These are phyloP conservation scores for Haematococcus sp. DNA, from an alignment of 139 green algal genomes.

Conservation along the genomic window DNA sequence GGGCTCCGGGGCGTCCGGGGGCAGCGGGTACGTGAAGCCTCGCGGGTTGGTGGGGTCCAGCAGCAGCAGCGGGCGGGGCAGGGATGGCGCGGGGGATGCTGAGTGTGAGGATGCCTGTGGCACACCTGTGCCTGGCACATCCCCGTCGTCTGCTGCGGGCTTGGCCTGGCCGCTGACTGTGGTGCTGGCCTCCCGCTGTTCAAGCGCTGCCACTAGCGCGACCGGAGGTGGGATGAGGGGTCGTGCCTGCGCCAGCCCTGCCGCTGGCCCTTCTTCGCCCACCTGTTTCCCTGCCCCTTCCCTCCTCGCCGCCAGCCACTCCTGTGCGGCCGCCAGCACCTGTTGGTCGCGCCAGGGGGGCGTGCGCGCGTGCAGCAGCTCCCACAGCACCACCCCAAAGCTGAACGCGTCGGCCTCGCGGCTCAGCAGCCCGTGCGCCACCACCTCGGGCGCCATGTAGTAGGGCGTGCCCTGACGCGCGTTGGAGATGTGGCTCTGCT, in stretches of 20 bases:
- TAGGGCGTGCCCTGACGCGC: constrained; percentile 26
- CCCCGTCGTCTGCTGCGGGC: not conserved
- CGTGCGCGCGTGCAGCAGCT: constrained; percentile 6
- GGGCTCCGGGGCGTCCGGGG: not conserved
- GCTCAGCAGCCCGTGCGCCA: constrained; percentile 4
- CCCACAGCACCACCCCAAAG: constrained; percentile 9
- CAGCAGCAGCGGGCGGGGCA: constrained; percentile 1
- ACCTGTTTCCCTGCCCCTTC: not conserved
- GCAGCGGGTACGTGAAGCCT: constrained; percentile 1
- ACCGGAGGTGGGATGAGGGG: not conserved
- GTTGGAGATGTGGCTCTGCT: constrained; percentile 28
- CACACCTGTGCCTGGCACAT: not conserved
- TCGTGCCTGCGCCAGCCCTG: not conserved
- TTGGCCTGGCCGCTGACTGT: not conserved
- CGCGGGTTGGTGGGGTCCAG: not conserved
- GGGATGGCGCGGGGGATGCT: no score
- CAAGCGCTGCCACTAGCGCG: not conserved
- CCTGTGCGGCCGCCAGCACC: not conserved
- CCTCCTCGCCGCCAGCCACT: not conserved
- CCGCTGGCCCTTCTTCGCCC: not conserved
- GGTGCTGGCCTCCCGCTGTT: not conserved
- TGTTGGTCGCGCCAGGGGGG: not conserved
- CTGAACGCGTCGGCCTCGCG: constrained; percentile 4
- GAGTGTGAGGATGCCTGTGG: not conserved
- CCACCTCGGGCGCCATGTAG: constrained; percentile 21